Conservation (phyloP, 306 rosid genomes). For the Mimosa pudica region DNA sequence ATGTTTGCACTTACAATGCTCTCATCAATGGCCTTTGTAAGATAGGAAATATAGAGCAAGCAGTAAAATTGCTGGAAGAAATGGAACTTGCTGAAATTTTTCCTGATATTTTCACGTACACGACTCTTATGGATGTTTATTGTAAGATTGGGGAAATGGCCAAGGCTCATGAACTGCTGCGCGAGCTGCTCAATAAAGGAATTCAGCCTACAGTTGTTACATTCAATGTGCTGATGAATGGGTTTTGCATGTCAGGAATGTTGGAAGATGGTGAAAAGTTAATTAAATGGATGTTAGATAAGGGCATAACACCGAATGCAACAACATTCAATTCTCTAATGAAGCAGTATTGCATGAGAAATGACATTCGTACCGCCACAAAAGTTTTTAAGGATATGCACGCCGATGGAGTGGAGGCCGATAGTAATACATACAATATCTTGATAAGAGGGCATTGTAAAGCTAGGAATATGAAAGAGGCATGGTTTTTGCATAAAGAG, state of each 20-base stretch:
- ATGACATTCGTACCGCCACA: constrained; percentile 58
- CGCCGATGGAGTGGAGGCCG: constrained; percentile 66
- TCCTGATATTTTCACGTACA: constrained; percentile 81
- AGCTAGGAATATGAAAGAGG: constrained; percentile 87
- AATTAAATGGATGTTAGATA: constrained; percentile 80
- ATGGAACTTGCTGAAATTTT: constrained; percentile 71
- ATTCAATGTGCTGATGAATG: constrained; percentile 89
- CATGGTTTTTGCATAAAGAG: constrained; percentile 68
- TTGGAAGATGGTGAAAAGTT: constrained; percentile 79
- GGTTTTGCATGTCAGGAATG: constrained; percentile 84
- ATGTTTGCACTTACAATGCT: constrained; percentile 74
- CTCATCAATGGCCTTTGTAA: constrained; percentile 83
- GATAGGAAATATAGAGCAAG: constrained; percentile 69
- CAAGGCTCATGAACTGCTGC: constrained; percentile 69
- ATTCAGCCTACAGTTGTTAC: constrained; percentile 85
- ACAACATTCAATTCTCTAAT: constrained; percentile 79
- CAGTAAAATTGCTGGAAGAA: constrained; percentile 66
- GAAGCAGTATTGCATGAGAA: constrained; percentile 87
- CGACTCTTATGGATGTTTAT: constrained; percentile 86
- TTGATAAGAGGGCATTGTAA: constrained; percentile 86
- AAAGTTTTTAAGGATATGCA: constrained; percentile 69
- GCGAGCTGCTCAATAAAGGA: constrained; percentile 66
- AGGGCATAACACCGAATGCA: constrained; percentile 72
- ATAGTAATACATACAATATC: constrained; percentile 73
- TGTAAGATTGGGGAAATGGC: constrained; percentile 76